Conservation (phyloP, 306 rosid genomes). For the Oxytropis ochrocephala region DNA sequence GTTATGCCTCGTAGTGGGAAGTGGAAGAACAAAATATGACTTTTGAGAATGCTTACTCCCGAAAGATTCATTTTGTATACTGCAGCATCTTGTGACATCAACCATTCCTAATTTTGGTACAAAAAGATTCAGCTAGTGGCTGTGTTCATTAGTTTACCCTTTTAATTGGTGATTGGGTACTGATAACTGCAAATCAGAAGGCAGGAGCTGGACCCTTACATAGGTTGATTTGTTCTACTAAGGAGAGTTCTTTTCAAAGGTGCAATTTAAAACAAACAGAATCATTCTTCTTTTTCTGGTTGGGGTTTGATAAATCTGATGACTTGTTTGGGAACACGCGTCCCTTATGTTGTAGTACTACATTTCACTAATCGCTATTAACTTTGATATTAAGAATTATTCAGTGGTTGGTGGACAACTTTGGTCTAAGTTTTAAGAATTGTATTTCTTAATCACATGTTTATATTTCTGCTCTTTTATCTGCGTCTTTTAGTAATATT, state of each 20-base stretch:
- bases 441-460: no score
- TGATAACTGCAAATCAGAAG: constrained; percentile 4
- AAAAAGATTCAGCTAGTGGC: not conserved
- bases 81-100: not conserved
- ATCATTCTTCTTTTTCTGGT: not conserved
- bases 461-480: no score
- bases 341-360: no score
- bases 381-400: no score
- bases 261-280: not conserved
- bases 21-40: constrained; percentile 89
- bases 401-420: no score
- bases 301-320: not conserved
- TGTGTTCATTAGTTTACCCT: not conserved
- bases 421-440: no score
- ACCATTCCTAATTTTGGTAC: not conserved
- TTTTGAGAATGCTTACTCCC: constrained; percentile 32
- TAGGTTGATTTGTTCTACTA: not conserved
- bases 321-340: not conserved
- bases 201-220: not conserved
- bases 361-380: no score
- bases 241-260: not conserved
- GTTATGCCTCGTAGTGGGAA: constrained; percentile 77
- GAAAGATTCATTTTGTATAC: not conserved
- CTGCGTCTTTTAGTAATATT: no score
- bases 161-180: not conserved